A percentile compares a stretch with the other conserved stretches of the same genome.
phyloP scores from a whole-genome alignment of 1,139 yeast genomes.

The Meyerozyma smithsonii region DNA sequence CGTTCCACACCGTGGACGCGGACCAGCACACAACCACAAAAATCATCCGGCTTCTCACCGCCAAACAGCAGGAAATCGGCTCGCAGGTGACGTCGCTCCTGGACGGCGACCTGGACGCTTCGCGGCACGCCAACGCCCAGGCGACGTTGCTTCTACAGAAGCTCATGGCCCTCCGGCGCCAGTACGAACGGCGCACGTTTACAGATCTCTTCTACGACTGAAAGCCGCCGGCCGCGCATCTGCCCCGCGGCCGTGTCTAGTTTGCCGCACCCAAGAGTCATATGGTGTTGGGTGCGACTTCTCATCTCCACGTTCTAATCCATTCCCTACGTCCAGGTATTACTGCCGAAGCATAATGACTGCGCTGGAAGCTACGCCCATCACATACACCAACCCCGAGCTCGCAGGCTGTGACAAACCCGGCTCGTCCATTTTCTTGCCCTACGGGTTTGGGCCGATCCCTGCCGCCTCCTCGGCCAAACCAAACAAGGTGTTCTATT shows the following conservation, averaged over 20 bases:
- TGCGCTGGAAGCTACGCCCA: slow-evolving; percentile 6
- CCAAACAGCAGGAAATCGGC: neutral
- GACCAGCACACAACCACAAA: neutral
- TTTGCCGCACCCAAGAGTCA: too few species aligned
- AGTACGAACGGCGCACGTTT: neutral
- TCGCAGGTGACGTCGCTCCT: neutral
- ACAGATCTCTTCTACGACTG: neutral
- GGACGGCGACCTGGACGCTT: neutral
- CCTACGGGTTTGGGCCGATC: slow-evolving; percentile 45
- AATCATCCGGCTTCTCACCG: neutral
- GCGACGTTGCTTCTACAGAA: neutral
- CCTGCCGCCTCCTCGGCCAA: slow-evolving; percentile 24
- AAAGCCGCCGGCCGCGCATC: too few species aligned
- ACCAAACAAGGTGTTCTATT: slow-evolving; percentile 57
- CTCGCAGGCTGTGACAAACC: slow-evolving; percentile 13
- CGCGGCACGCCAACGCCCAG: neutral
- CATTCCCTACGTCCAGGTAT: too few species aligned
- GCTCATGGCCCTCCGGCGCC: neutral
- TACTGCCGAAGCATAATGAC: slow-evolving; percentile 8
- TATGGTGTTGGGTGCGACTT: neutral
- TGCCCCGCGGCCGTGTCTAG: too few species aligned
- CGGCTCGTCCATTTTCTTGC: slow-evolving; percentile 35
- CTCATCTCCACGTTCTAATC: too few species aligned
- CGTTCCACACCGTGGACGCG: neutral
- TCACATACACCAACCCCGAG: slow-evolving; percentile 15